These are phyloP conservation scores for Candida pseudocylindracea DNA, from an alignment of 1,139 yeast species.

Conservation along the genomic window DNA sequence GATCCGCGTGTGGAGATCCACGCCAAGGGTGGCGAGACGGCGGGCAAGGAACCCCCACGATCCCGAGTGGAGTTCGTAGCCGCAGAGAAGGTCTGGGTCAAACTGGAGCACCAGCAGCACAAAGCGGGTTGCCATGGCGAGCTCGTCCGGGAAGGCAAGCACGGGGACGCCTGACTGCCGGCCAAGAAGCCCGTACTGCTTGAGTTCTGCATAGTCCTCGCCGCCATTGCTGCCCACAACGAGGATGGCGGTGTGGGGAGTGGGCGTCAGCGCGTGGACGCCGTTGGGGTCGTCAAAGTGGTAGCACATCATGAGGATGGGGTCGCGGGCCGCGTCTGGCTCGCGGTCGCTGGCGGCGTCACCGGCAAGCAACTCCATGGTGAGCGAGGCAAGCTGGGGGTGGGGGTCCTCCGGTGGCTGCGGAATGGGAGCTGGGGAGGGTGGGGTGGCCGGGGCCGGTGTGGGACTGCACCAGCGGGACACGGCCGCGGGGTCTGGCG, in stretches of 20 bases:
- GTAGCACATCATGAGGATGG: conserved; percentile 41
- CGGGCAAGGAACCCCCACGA: conserved; percentile 88
- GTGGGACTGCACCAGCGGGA: conserved; percentile 13
- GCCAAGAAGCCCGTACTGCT: not conserved
- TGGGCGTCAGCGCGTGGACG: conserved; percentile 1
- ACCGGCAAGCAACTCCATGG: conserved; percentile 42
- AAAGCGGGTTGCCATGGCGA: conserved; percentile 24
- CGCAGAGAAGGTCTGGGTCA: conserved; percentile 80
- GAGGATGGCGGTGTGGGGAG: not conserved
- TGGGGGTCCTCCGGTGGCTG: conserved; percentile 13
- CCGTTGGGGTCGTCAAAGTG: conserved; percentile 23
- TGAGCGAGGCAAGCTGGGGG: too few species aligned
- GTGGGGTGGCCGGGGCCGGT: conserved; percentile 18
- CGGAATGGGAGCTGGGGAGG: conserved; percentile 23
- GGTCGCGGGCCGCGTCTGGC: conserved; percentile 51
- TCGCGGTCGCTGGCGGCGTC: conserved; percentile 17
- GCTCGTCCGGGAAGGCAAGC: conserved; percentile 23
- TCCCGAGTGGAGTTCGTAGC: conserved; percentile 57
- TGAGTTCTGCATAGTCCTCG: too few species aligned
- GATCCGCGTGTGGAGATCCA: conserved; percentile 22
- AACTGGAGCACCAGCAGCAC: conserved; percentile 25
- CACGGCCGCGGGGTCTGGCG: conserved; percentile 26
- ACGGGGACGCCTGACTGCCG: not conserved
- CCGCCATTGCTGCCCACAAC: not conserved
- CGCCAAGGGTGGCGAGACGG: conserved; percentile 25